Evolutionary conservation across 2,329 filamentous ascomycete species (phyloP).

Genomic region (Talaromyces sp.): DNA sequence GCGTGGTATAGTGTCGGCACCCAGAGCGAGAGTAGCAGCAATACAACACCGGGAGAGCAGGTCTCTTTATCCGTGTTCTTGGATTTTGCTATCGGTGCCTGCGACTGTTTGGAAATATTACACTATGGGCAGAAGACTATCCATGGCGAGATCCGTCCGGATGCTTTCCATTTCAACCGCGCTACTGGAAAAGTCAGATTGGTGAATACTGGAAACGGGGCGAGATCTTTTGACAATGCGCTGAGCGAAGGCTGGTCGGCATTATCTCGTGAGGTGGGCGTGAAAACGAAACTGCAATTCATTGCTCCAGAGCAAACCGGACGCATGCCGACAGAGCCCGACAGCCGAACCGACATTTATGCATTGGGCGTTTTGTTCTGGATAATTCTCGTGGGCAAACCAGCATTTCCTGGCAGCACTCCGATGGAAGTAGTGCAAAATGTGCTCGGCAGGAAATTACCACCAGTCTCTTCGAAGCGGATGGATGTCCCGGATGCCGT

Average conservation of each 20-base stretch:
- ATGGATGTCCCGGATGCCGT: conserved; percentile 82
- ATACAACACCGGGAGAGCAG: conserved; percentile 55
- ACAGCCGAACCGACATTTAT: conserved; percentile 90
- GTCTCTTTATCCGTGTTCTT: conserved; percentile 76
- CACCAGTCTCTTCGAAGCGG: conserved; percentile 71
- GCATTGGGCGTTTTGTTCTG: conserved; percentile 87
- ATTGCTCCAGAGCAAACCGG: conserved; percentile 95
- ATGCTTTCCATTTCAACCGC: conserved; percentile 82
- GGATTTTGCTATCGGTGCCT: conserved; percentile 85
- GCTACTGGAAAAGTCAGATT: conserved; percentile 72
- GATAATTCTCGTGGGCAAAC: conserved; percentile 75
- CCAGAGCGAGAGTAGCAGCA: conserved; percentile 45
- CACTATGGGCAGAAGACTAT: conserved; percentile 84
- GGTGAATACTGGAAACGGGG: conserved; percentile 80
- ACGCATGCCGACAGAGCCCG: conserved; percentile 86
- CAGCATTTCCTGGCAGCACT: conserved; percentile 74
- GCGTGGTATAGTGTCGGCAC: conserved; percentile 64
- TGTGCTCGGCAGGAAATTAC: conserved; percentile 75
- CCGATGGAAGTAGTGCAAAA: conserved; percentile 90
- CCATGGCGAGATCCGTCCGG: conserved; percentile 85
- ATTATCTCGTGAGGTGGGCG: conserved; percentile 77
- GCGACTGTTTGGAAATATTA: conserved; percentile 82
- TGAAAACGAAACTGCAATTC: conserved; percentile 84
- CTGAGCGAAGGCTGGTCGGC: conserved; percentile 84
- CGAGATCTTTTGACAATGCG: conserved; percentile 86